Evolutionary conservation across 139 green algal species (phyloP).

Genomic region (Asterochloris erici): DNA sequence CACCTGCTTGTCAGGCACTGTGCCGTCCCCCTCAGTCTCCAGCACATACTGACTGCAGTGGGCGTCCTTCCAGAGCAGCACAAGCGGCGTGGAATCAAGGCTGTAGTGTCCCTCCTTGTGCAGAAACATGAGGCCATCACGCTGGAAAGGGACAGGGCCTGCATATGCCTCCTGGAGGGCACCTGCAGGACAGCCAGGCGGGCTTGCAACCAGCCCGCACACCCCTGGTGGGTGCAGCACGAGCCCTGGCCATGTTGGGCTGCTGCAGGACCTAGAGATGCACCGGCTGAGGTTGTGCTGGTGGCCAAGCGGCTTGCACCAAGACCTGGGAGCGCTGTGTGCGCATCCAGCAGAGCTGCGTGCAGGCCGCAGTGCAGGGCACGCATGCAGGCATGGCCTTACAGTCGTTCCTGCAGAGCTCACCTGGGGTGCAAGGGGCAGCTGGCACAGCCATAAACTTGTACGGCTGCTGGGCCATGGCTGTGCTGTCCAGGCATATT

Average conservation of each 20-base stretch:
- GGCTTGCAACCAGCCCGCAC: not conserved
- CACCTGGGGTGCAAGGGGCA: slow-evolving; percentile 23
- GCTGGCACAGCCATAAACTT: slow-evolving; percentile 30
- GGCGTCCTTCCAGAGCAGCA: slow-evolving; percentile 89
- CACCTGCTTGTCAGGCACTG: slow-evolving; percentile 8
- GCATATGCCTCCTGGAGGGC: slow-evolving; percentile 18
- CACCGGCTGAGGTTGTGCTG: not conserved
- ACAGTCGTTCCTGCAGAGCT: not conserved
- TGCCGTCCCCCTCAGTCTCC: slow-evolving; percentile 50
- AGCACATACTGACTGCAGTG: slow-evolving; percentile 66
- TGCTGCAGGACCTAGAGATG: not conserved
- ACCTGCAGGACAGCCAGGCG: not conserved
- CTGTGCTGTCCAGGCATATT: slow-evolving; percentile 8
- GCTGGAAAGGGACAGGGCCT: slow-evolving; percentile 38
- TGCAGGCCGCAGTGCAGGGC: not conserved
- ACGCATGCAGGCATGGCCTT: not conserved
- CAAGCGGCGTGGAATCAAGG: slow-evolving; percentile 62
- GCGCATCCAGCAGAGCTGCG: not conserved
- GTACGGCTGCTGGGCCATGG: slow-evolving; percentile 17
- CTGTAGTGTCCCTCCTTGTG: slow-evolving; percentile 79
- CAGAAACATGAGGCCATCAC: slow-evolving; percentile 79
- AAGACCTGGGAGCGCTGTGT: not conserved
- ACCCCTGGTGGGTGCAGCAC: not conserved
- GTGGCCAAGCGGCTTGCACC: not conserved
- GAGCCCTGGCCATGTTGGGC: not conserved